Evolutionary conservation across 768 basidiomycete genomes (phyloP).

Genomic region (Russula foetens): DNA sequence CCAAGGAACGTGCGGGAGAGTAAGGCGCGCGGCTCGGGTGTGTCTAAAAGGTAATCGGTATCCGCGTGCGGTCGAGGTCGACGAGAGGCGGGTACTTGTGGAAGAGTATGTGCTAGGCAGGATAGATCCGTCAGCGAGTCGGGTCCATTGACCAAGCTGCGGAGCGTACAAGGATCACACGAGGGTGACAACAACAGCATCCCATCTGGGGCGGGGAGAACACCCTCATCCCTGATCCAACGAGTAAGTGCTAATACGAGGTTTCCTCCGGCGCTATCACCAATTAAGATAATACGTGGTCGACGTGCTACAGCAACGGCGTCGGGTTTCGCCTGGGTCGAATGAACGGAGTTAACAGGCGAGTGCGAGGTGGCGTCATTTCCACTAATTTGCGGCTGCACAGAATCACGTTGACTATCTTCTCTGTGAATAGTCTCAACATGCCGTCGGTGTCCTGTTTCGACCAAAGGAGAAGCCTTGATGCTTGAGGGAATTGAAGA

Average conservation of each 20-base stretch:
- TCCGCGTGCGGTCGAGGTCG: constrained; percentile 41
- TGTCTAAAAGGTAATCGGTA: constrained; percentile 47
- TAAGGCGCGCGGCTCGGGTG: constrained; percentile 43
- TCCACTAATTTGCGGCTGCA: constrained; percentile 11
- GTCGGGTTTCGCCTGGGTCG: not conserved
- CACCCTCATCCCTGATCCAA: constrained; percentile 45
- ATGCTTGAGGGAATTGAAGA: not conserved
- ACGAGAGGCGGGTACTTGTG: constrained; percentile 40
- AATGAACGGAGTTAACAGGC: not conserved
- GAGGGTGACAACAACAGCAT: constrained; percentile 39
- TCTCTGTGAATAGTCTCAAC: not conserved
- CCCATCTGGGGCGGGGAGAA: constrained; percentile 37
- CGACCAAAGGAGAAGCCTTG: not conserved
- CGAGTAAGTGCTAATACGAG: constrained; percentile 42
- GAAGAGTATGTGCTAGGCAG: constrained; percentile 37
- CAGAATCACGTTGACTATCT: not conserved
- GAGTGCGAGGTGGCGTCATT: constrained; percentile 10
- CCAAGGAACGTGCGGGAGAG: constrained; percentile 48
- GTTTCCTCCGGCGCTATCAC: constrained; percentile 50
- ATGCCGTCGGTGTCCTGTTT: not conserved
- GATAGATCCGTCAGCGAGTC: not conserved
- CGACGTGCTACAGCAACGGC: constrained; percentile 16
- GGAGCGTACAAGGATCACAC: constrained; percentile 29
- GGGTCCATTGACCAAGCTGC: constrained; percentile 18
- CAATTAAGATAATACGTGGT: constrained; percentile 38